A percentile compares a stretch with the other conserved stretches of the same genome.
These are phyloP conservation scores for Mycena haematopus DNA, from an alignment of 768 basidiomycete genomes.

Conservation along the genomic window DNA sequence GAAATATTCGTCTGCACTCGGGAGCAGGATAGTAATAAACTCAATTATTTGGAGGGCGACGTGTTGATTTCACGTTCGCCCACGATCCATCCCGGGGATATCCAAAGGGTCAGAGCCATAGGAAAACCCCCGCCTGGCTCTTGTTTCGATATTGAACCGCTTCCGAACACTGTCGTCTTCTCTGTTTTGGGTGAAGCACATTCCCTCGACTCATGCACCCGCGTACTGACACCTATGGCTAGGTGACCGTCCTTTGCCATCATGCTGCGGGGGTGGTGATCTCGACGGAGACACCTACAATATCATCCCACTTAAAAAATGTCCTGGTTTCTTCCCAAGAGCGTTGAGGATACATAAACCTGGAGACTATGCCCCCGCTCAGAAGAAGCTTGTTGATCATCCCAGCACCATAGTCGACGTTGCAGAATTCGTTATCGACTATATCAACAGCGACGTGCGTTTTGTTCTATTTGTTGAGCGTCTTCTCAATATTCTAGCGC, in stretches of 20 bases:
- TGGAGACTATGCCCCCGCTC: constrained; percentile 56
- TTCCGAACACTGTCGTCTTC: constrained; percentile 72
- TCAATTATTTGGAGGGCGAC: constrained; percentile 58
- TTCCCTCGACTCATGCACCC: background rate
- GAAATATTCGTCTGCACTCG: constrained; percentile 70
- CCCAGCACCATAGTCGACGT: constrained; percentile 68
- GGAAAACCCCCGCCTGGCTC: constrained; percentile 62
- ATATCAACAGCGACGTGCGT: constrained; percentile 68
- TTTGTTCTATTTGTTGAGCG: background rate
- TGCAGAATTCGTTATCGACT: constrained; percentile 73
- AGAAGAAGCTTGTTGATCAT: constrained; percentile 49
- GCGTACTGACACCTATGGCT: background rate
- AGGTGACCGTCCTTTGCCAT: constrained; percentile 67
- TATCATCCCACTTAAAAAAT: constrained; percentile 49
- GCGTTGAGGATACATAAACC: constrained; percentile 37
- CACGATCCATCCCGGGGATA: constrained; percentile 72
- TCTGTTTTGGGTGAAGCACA: constrained; percentile 53
- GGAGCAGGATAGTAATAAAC: constrained; percentile 40
- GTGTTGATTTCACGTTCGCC: constrained; percentile 69
- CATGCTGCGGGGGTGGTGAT: constrained; percentile 72
- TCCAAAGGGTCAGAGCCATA: constrained; percentile 65
- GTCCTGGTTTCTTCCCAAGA: constrained; percentile 42
- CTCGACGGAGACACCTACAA: constrained; percentile 72
- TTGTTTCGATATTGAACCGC: constrained; percentile 55
- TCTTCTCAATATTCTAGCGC: background rate